Evolutionary conservation across 2,329 filamentous ascomycete species (phyloP).

Genomic region (Pseudocercospora musae): DNA sequence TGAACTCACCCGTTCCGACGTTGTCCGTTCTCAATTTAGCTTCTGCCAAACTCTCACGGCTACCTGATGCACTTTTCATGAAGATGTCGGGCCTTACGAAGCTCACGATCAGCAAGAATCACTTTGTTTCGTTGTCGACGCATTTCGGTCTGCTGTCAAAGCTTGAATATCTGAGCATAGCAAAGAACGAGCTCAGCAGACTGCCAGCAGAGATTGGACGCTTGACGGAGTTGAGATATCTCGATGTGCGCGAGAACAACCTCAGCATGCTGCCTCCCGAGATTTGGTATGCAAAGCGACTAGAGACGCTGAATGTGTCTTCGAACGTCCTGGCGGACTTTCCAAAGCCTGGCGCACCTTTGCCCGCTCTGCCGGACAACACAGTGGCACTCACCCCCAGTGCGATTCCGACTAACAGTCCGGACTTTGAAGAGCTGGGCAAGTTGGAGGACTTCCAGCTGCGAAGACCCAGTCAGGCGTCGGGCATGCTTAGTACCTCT

Average conservation of each 20-base stretch:
- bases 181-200: constrained; percentile 81
- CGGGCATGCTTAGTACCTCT: constrained; percentile 62
- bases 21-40: constrained; percentile 85
- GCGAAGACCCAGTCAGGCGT: constrained; percentile 80
- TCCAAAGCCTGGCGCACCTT: constrained; percentile 73
- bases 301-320: constrained; percentile 91
- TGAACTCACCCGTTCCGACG: constrained; percentile 72
- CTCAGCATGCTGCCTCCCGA: constrained; percentile 83
- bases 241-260: constrained; percentile 93
- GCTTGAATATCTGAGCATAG: constrained; percentile 89
- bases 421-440: constrained; percentile 75
- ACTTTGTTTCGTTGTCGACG: constrained; percentile 83
- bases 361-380: constrained; percentile 41
- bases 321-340: constrained; percentile 91
- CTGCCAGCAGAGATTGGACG: constrained; percentile 86
- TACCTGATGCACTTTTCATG: constrained; percentile 81
- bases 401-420: constrained; percentile 47
- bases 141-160: constrained; percentile 80
- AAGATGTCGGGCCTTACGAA: constrained; percentile 85
- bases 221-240: constrained; percentile 74
- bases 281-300: constrained; percentile 88
- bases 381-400: constrained; percentile 44
- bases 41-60: constrained; percentile 83
- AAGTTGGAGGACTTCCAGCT: constrained; percentile 60
- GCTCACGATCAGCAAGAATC: constrained; percentile 88